phyloP scores from a whole-genome alignment of 371 early-diverging fungal species.

The Caulochytrium protostelioides region DNA sequence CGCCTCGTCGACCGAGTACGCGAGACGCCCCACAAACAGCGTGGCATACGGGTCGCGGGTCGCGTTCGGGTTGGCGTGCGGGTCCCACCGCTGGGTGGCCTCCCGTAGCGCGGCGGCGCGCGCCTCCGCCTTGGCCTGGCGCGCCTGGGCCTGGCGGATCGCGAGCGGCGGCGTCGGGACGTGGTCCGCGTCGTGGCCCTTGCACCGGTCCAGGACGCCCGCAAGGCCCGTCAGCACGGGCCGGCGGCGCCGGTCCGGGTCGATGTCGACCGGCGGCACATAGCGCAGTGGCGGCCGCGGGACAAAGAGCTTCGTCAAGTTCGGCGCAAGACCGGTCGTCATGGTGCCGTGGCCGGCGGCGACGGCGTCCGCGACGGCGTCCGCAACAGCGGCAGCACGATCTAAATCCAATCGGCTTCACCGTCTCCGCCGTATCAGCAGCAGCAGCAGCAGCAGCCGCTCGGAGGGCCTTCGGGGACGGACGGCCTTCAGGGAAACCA shows the following conservation, averaged over 20 bases:
- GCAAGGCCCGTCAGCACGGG: constrained; percentile 43
- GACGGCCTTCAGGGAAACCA: too few species aligned
- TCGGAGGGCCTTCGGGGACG: too few species aligned
- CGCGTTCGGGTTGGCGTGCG: constrained; percentile 8
- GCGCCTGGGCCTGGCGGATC: constrained; percentile 5
- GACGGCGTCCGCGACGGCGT: too few species aligned
- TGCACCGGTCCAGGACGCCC: constrained; percentile 31
- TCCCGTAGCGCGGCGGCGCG: constrained; percentile 32
- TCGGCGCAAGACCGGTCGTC: constrained; percentile 59
- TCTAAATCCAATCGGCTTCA: too few species aligned
- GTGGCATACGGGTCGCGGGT: constrained; percentile 77
- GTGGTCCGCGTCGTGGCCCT: constrained; percentile 45
- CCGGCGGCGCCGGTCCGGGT: constrained; percentile 37
- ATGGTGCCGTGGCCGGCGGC: too few species aligned
- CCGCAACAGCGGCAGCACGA: too few species aligned
- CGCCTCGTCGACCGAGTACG: constrained; percentile 8
- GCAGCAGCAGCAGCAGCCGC: too few species aligned
- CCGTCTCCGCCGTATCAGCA: too few species aligned
- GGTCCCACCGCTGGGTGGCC: constrained; percentile 31
- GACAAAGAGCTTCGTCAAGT: constrained; percentile 68
- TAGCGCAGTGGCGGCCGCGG: constrained; percentile 68
- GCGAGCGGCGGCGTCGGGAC: constrained; percentile 47
- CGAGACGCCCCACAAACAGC: constrained; percentile 65
- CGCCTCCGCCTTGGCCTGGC: constrained; percentile 30
- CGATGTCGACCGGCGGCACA: constrained; percentile 49